Evolutionary conservation across 108 stramenopile species (phyloP), one percentile per base, ranked within the genome.

Genomic region (Pseudonitzschia multistriata): DNA sequence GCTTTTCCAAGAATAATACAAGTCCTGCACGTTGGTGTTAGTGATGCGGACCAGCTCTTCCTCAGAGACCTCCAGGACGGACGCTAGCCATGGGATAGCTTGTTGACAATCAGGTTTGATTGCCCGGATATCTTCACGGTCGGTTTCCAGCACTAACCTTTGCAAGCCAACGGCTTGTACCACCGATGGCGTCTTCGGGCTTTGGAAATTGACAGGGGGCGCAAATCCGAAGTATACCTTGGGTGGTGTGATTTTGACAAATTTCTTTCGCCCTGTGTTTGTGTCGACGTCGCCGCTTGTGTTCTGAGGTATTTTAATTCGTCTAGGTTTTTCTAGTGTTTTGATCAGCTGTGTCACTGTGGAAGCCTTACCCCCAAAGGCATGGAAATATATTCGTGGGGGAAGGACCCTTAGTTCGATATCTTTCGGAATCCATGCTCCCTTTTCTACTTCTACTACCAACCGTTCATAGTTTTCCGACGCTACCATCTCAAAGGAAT

Each of bases 141-240:
- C 93, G 17, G 89, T 87, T 78, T 94, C 93, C 33, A 94, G 55
- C 4, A 94, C 71, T n/a, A 94, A 48, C 49, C 85, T 82, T 61
- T 87, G 54, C 3, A 94, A 49, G 22, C 93, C 93, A 33, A 94
- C 85, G 55, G 78, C 69, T 62, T 67, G 79, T 45, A 91, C 83
- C 45, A 94, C 83, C 0, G 73, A 34, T 0, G 78, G 57, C 7
- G 93, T 94, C 64, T 94, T 94, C 33, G 57, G 35, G 4, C 31
- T 30, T 3, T 47, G 27, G 57, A 90, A 90, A 56, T 94, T 88
- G 29, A 85, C 62, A 14, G 81, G 77, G 10, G 93, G 93, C 0
- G 90, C 84, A 79, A 94, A 94, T 45, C 93, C 93, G 74, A 89
- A 94, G 64, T 79, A 94, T 0, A 92, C 77, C 53, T 85, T 69